phyloP scores from a whole-genome alignment of 2,329 filamentous ascomycete genomes.

The Cladosporium sp. region DNA sequence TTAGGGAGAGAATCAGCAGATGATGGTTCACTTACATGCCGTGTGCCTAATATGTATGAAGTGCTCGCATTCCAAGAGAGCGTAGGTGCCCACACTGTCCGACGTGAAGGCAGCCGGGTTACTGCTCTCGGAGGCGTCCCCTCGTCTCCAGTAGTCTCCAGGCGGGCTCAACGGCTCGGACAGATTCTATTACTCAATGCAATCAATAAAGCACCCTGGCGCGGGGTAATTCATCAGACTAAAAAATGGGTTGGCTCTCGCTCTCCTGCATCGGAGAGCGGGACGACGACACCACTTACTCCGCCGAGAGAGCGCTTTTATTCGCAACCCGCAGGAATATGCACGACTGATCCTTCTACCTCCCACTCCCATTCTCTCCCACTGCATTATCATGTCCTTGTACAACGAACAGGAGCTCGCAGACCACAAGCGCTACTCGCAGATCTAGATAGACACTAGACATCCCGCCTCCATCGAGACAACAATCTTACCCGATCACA shows the following conservation, averaged over 20 bases:
- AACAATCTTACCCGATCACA: neutral
- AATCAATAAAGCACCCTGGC: neutral
- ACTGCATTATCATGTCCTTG: slow-evolving; percentile 30
- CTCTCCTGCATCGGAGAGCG: neutral
- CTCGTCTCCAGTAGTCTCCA: neutral
- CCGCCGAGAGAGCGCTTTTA: slow-evolving; percentile 3
- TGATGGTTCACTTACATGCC: slow-evolving; percentile 1
- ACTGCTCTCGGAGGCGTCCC: neutral
- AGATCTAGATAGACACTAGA: slow-evolving; percentile 23
- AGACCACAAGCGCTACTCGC: slow-evolving; percentile 34
- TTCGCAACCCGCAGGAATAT: neutral
- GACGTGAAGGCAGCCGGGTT: slow-evolving; percentile 6
- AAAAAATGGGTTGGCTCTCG: neutral
- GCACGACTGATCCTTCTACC: slow-evolving; percentile 2
- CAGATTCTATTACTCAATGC: neutral
- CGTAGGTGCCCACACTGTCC: neutral
- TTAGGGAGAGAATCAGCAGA: neutral
- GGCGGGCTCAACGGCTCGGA: neutral
- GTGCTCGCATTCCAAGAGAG: neutral
- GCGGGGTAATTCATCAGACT: neutral
- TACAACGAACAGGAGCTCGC: slow-evolving; percentile 38
- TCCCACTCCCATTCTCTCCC: neutral
- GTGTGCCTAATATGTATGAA: slow-evolving; percentile 5
- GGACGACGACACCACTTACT: slow-evolving; percentile 9
- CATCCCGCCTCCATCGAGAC: neutral